Evolutionary conservation across 495 filamentous ascomycete genomes (phyloP).

Genomic region (Aspergillus sparsus): DNA sequence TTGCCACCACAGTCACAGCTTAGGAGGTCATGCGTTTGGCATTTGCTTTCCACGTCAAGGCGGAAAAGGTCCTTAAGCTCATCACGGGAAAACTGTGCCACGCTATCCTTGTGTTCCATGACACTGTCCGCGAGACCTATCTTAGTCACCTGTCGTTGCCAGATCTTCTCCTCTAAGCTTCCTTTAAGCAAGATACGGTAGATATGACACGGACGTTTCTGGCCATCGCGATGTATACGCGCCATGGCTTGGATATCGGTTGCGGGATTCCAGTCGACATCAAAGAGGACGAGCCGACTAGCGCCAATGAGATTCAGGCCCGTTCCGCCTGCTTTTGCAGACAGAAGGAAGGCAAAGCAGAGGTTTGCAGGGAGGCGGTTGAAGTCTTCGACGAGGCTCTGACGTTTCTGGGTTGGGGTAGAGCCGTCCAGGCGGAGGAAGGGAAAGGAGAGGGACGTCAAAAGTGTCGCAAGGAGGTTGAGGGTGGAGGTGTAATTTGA

Average conservation of each 20-base stretch:
- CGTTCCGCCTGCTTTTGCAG: slow-evolving; percentile 74
- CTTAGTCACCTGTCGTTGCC: slow-evolving; percentile 79
- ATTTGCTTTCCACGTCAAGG: slow-evolving; percentile 57
- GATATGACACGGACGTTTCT: slow-evolving; percentile 69
- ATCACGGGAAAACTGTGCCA: slow-evolving; percentile 62
- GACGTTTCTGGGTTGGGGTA: slow-evolving; percentile 67
- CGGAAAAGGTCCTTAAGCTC: slow-evolving; percentile 74
- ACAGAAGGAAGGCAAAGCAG: slow-evolving; percentile 76
- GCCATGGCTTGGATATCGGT: slow-evolving; percentile 87
- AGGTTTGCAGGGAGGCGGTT: slow-evolving; percentile 58
- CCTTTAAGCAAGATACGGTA: slow-evolving; percentile 74
- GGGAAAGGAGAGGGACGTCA: slow-evolving; percentile 61
- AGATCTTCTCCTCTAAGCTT: slow-evolving; percentile 81
- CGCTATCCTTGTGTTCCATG: slow-evolving; percentile 62
- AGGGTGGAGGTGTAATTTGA: slow-evolving; percentile 82
- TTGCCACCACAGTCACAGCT: slow-evolving; percentile 66
- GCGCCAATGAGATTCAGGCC: slow-evolving; percentile 81
- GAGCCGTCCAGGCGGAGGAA: slow-evolving; percentile 75
- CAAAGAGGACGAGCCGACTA: slow-evolving; percentile 73
- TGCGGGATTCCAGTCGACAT: slow-evolving; percentile 82
- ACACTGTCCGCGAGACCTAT: slow-evolving; percentile 67
- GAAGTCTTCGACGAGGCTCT: slow-evolving; percentile 75
- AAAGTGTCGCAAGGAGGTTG: slow-evolving; percentile 65
- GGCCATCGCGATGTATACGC: slow-evolving; percentile 76
- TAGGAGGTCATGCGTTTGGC: slow-evolving; percentile 71